Percentiles rank a stretch among this genome's conserved stretches.
Evolutionary conservation across 2,329 filamentous ascomycete genomes (phyloP).

Genomic region (Ophiobolus disseminans): DNA sequence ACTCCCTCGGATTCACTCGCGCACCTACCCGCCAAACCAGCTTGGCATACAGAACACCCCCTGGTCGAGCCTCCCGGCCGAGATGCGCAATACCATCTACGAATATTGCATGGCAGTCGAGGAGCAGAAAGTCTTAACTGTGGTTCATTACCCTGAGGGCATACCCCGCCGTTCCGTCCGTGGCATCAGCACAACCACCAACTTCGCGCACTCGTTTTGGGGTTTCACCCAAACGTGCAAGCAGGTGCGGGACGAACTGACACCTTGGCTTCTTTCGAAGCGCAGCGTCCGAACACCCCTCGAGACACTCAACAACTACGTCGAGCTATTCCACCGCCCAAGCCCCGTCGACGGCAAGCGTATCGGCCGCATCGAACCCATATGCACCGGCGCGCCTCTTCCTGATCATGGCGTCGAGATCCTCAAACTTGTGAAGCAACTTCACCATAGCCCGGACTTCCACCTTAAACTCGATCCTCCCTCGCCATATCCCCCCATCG

Average conservation of each 20-base stretch:
- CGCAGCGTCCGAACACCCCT: slow-evolving; percentile 11
- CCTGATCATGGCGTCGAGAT: slow-evolving; percentile 6
- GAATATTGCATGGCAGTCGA: slow-evolving; percentile 9
- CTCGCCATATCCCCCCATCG: too few species aligned
- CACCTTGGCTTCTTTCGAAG: slow-evolving; percentile 7
- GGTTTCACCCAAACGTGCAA: slow-evolving; percentile 9
- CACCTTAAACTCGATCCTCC: slow-evolving; percentile 7
- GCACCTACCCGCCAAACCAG: slow-evolving; percentile 4
- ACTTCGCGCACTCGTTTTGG: slow-evolving; percentile 14
- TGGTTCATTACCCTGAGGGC: slow-evolving; percentile 11
- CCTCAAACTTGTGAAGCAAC: slow-evolving; percentile 1
- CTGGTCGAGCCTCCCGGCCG: slow-evolving; percentile 4
- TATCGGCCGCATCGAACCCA: slow-evolving; percentile 4
- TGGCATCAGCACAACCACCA: slow-evolving; percentile 1
- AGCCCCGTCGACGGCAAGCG: not conserved
- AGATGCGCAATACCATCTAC: slow-evolving; percentile 14
- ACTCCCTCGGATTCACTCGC: not conserved
- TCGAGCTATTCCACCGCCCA: slow-evolving; percentile 9
- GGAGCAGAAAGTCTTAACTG: slow-evolving; percentile 5
- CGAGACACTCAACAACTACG: slow-evolving; percentile 9
- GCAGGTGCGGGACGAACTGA: slow-evolving; percentile 6
- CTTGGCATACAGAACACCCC: slow-evolving; percentile 5
- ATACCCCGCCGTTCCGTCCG: slow-evolving; percentile 10
- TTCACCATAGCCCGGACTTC: not conserved
- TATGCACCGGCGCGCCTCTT: slow-evolving; percentile 5